A percentile compares a stretch with the other conserved stretches of the same genome.
Evolutionary conservation across 257 asterid genomes (phyloP).

Genomic region (Lycium ferocissimum): DNA sequence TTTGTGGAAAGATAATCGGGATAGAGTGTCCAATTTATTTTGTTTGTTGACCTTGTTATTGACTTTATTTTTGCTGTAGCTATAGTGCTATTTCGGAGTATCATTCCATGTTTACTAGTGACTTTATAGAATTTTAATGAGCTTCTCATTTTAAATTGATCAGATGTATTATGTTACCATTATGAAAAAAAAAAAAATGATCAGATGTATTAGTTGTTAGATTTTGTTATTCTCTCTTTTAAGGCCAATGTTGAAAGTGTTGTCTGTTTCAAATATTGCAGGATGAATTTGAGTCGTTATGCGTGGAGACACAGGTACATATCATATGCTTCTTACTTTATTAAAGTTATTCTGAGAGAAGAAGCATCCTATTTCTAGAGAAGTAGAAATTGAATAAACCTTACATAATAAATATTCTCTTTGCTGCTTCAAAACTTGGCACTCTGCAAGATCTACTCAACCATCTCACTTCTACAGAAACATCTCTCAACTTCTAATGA

Average conservation of each 20-base stretch:
- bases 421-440: background rate
- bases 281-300: constrained; percentile 63
- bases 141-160: background rate
- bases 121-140: background rate
- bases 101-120: background rate
- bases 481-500: background rate
- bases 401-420: background rate
- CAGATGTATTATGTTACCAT: background rate
- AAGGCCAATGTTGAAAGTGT: background rate
- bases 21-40: background rate
- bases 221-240: background rate
- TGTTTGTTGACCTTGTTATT: background rate
- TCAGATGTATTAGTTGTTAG: background rate
- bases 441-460: background rate
- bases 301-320: constrained; percentile 65
- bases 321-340: constrained; percentile 1
- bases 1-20: background rate
- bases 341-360: background rate
- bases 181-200: background rate
- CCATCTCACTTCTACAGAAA: background rate
- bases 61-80: background rate
- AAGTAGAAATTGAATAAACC: too few species aligned
- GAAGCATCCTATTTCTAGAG: too few species aligned
- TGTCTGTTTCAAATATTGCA: constrained; percentile 45
- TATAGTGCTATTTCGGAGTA: background rate